Percentiles rank a stretch among this genome's conserved stretches.
Evolutionary conservation across 805 yeast species (phyloP).

Genomic region (Kregervanrija fluxuum): DNA sequence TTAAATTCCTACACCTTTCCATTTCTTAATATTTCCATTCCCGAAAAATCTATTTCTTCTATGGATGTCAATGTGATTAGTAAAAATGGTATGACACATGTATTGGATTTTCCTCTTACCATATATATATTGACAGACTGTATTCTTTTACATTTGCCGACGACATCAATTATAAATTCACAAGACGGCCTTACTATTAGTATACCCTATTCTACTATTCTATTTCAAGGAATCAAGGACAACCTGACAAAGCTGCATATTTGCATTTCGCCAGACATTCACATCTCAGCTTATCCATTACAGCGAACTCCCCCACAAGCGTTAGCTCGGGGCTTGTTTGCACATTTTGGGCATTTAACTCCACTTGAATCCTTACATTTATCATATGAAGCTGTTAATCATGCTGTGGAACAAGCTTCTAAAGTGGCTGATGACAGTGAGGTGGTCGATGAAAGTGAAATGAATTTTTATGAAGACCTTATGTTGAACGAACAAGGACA

Average conservation of each 20-base stretch:
- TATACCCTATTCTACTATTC: constrained; percentile 18
- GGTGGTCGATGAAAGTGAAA: background rate
- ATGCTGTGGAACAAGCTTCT: constrained; percentile 16
- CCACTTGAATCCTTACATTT: constrained; percentile 13
- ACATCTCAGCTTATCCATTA: constrained; percentile 11
- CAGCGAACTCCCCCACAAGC: constrained; percentile 14
- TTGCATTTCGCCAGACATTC: background rate
- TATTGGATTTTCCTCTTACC: constrained; percentile 14
- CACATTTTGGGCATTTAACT: constrained; percentile 12
- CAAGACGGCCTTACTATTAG: constrained; percentile 10
- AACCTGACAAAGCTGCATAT: constrained; percentile 10
- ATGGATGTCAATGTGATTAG: background rate
- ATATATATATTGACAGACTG: constrained; percentile 20
- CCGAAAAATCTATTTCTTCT: constrained; percentile 2
- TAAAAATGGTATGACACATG: constrained; percentile 4
- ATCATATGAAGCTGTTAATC: constrained; percentile 15
- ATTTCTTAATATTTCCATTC: constrained; percentile 1
- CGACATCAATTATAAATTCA: background rate
- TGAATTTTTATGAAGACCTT: constrained; percentile 4
- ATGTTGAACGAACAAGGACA: constrained; percentile 21
- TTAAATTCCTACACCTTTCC: constrained; percentile 5
- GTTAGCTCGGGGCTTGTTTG: constrained; percentile 12
- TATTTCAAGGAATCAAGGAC: constrained; percentile 13
- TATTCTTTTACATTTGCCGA: constrained; percentile 14
- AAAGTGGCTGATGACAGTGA: background rate